phyloP scores from a whole-genome alignment of 164 flowering plant species.

The Malania oleifera region DNA sequence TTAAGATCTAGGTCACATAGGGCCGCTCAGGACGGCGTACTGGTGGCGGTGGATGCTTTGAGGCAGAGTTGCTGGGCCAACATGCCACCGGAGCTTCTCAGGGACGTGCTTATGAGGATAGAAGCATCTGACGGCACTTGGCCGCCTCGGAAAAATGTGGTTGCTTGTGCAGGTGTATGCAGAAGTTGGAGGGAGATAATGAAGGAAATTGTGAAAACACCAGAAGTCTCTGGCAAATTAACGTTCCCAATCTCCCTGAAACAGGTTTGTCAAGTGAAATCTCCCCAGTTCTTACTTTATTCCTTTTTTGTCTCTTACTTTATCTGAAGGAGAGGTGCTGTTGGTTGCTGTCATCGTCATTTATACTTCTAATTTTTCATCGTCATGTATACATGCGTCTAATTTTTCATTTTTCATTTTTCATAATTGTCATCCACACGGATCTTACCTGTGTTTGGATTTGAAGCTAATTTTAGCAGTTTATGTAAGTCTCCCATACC shows the following conservation, averaged over 20 bases:
- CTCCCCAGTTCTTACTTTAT: no score
- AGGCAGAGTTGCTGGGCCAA: constrained; percentile 73
- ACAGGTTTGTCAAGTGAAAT: constrained; percentile 37
- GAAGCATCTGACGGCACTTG: constrained; percentile 54
- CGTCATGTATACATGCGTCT: neutral
- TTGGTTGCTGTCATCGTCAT: neutral
- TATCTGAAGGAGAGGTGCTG: neutral
- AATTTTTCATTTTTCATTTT: no score
- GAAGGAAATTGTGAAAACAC: constrained; percentile 51
- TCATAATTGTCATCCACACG: no score
- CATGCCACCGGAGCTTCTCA: constrained; percentile 63
- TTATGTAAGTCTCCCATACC: no score
- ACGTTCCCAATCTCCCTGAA: constrained; percentile 68
- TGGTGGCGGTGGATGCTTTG: constrained; percentile 37
- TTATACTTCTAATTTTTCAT: neutral
- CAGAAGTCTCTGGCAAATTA: constrained; percentile 45
- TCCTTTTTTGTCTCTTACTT: no score
- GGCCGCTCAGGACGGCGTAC: constrained; percentile 46
- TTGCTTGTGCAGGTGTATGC: constrained; percentile 77
- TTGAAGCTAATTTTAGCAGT: no score
- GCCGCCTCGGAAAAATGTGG: constrained; percentile 57
- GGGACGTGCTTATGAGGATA: constrained; percentile 58
- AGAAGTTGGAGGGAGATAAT: constrained; percentile 65
- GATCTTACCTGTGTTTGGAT: no score
- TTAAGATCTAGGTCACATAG: constrained; percentile 69